A percentile compares a stretch with the other conserved stretches of the same genome.
phyloP scores from a whole-genome alignment of 768 basidiomycete species.

The Clitopilus passeckerianus region DNA sequence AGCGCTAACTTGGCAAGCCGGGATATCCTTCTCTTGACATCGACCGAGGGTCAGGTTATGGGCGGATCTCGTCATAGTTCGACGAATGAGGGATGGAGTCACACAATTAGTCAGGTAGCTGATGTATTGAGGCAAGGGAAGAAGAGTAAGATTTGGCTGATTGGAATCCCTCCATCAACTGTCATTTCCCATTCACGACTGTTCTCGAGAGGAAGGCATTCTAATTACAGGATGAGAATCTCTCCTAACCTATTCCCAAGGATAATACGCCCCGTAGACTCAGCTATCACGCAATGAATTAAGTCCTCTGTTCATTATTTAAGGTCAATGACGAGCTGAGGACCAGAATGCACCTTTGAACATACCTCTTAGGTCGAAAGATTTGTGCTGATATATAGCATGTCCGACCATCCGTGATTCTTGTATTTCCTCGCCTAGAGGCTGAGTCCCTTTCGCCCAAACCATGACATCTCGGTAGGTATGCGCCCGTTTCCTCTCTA shows the following conservation, averaged over 20 bases:
- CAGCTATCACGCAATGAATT: conserved; percentile 39
- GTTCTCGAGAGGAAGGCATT: no score
- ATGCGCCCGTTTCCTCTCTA: conserved; percentile 41
- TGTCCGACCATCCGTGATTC: conserved; percentile 16
- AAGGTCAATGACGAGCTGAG: not conserved
- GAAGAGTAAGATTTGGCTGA: no score
- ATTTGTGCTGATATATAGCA: conserved; percentile 24
- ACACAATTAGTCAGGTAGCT: no score
- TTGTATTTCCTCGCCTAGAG: conserved; percentile 2
- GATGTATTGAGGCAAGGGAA: no score
- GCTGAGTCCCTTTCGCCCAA: conserved; percentile 21
- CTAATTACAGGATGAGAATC: conserved; percentile 21
- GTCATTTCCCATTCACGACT: no score
- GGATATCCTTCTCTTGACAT: no score
- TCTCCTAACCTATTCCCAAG: conserved; percentile 37
- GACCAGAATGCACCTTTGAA: not conserved
- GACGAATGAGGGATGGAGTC: no score
- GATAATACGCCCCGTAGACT: conserved; percentile 37
- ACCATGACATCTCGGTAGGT: conserved; percentile 39
- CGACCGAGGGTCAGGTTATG: no score
- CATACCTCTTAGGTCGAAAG: conserved; percentile 37
- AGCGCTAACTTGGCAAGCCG: no score
- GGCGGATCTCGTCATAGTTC: no score
- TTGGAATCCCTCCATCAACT: no score
- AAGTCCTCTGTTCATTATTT: conserved; percentile 33